Conservation (phyloP, 2,329 filamentous ascomycete genomes). For the Trichophaea hybrida region DNA sequence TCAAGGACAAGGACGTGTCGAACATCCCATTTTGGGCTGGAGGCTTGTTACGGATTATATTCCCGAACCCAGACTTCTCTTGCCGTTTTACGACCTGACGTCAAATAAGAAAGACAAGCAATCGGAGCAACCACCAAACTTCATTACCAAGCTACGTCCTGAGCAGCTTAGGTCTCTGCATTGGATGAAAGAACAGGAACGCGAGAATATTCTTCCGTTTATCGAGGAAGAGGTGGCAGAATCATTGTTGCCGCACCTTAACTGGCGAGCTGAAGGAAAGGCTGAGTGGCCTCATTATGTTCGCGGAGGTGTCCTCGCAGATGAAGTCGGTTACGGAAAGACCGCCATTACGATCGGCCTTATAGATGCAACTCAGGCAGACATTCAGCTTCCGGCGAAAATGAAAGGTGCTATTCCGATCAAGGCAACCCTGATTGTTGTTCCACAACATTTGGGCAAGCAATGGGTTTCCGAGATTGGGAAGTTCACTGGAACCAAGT, state of each 20-base stretch:
- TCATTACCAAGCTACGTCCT: conserved; percentile 33
- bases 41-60: conserved; percentile 37
- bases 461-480: conserved; percentile 46
- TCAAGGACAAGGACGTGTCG: background rate
- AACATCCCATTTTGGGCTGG: conserved; percentile 31
- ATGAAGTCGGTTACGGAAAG: conserved; percentile 53
- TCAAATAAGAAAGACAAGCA: conserved; percentile 33
- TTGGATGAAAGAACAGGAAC: conserved; percentile 48
- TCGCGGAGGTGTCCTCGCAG: conserved; percentile 48
- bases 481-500: conserved; percentile 36
- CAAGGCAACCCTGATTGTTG: conserved; percentile 46
- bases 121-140: conserved; percentile 30
- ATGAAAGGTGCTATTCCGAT: conserved; percentile 29
- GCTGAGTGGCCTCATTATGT: conserved; percentile 34
- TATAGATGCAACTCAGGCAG: conserved; percentile 36
- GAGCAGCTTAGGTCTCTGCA: conserved; percentile 42
- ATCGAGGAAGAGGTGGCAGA: conserved; percentile 45
- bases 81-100: conserved; percentile 33
- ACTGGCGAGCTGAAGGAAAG: conserved; percentile 45
- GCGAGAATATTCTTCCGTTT: conserved; percentile 32
- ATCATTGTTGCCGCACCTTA: conserved; percentile 36
- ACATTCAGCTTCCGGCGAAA: conserved; percentile 18
- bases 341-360: conserved; percentile 46
- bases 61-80: conserved; percentile 28
- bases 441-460: conserved; percentile 40